phyloP scores from a whole-genome alignment of 352 stramenopile genomes.

The Pythium myriotylum region DNA sequence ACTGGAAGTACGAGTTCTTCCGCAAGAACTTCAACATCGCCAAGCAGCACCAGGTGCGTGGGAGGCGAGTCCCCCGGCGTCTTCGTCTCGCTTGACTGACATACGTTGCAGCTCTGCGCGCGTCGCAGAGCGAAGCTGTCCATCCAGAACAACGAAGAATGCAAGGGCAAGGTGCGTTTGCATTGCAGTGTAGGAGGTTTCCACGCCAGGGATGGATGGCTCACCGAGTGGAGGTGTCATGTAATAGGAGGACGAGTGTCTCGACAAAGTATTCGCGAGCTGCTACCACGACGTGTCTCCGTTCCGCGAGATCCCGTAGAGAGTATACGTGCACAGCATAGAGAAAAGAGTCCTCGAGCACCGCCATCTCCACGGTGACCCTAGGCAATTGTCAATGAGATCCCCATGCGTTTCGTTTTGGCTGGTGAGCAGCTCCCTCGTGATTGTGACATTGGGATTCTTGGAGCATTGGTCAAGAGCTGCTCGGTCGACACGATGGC shows the following conservation, averaged over 20 bases:
- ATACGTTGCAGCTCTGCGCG: conserved; percentile 72
- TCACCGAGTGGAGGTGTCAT: too few species aligned
- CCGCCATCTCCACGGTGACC: not conserved
- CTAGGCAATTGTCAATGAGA: too few species aligned
- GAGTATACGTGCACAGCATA: not conserved
- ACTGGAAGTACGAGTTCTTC: conserved; percentile 92
- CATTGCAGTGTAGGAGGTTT: too few species aligned
- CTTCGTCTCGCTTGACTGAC: not conserved
- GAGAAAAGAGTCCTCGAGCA: not conserved
- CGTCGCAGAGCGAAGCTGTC: conserved; percentile 82
- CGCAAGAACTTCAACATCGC: conserved; percentile 90
- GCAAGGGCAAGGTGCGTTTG: conserved; percentile 62
- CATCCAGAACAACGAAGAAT: conserved; percentile 48
- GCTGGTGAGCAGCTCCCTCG: conserved; percentile 23
- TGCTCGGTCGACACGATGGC: conserved; percentile 2
- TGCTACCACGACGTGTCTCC: conserved; percentile 87
- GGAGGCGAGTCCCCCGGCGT: not conserved
- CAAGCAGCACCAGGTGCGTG: conserved; percentile 85
- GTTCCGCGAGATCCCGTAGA: conserved; percentile 82
- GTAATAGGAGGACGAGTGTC: conserved; percentile 76
- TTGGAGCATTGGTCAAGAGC: conserved; percentile 14
- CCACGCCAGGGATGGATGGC: not conserved
- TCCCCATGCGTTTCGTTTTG: conserved; percentile 2
- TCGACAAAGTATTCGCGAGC: conserved; percentile 82
- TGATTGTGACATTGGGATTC: conserved; percentile 6